Evolutionary conservation across 768 basidiomycete species (phyloP), one percentile per base, ranked within the genome.

Genomic region (Russula compacta): DNA sequence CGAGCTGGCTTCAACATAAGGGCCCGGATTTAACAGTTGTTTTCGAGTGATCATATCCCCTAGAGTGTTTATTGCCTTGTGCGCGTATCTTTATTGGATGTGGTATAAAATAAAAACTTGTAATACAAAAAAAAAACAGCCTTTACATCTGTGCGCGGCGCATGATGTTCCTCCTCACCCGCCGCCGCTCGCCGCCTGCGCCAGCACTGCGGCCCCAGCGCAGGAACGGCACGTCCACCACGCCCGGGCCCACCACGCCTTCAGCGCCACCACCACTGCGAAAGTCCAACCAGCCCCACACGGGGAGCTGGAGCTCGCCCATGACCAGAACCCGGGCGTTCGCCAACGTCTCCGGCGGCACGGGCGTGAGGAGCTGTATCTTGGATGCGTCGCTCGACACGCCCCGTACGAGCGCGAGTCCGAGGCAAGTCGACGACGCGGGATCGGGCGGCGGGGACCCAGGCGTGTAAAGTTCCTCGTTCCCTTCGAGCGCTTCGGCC

Each of bases 281-380:
- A 71, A 84, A 87, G 71, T 95, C 92, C 53, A 97, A 75, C 85
- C 92, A 83, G 0, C 87, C 92, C 84, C 87, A 88, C 0, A 93
- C 75, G 0, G 94, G 94, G 0, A 97, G 73, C 71, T 95, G 92
- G 67, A 94, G 76, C 69, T 93, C 92, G 8, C 94, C 94, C 71
- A 89, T 93, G 49, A 95, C 83, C 3, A 95, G 68, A 19, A 83
- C 74, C 4, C 81, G 73, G 24, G 68, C 63, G 6, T 70, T 67
- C 0, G 68, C 64, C 2, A 95, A 76, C 0, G 77, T 44, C 0
- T 68, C 56, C 0, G 80, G 72, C 0, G 86, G 83, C 1, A 93
- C 62, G 0, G 95, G 92, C 0, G 94, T 92, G 39, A 97, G 75
- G n/a, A 97, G 66, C 38, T 95, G 92, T 39, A 95, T 73, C 46